phyloP scores from a whole-genome alignment of 2,329 filamentous ascomycete genomes.

The Purpureocillium takamizusanense region DNA sequence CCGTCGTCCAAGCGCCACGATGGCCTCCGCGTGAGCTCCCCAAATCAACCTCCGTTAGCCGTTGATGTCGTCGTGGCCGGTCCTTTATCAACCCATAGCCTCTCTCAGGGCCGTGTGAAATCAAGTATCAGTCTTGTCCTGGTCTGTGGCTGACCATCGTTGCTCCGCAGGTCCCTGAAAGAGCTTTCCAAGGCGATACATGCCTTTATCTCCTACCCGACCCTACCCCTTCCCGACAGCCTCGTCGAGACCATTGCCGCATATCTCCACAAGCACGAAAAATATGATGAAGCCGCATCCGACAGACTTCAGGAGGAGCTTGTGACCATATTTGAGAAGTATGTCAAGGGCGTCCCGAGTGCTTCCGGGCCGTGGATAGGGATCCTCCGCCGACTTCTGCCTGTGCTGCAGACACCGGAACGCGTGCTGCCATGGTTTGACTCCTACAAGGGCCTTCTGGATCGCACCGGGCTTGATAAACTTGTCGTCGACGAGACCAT shows the following conservation, averaged over 20 bases:
- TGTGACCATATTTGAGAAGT: constrained; percentile 54
- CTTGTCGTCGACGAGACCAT: constrained; percentile 55
- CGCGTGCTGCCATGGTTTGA: constrained; percentile 67
- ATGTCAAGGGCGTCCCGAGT: constrained; percentile 46
- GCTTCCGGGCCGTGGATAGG: constrained; percentile 61
- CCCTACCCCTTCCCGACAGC: constrained; percentile 57
- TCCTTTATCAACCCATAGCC: too few species aligned
- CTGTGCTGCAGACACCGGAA: constrained; percentile 52
- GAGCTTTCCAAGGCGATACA: constrained; percentile 51
- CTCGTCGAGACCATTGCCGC: constrained; percentile 51
- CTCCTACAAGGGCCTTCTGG: constrained; percentile 21
- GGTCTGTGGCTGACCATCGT: too few species aligned
- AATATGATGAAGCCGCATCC: constrained; percentile 58
- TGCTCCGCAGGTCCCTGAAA: constrained; percentile 40
- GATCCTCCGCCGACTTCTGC: constrained; percentile 54
- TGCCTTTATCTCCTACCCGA: constrained; percentile 37
- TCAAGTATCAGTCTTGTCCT: too few species aligned
- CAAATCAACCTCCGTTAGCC: too few species aligned
- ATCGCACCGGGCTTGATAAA: constrained; percentile 52
- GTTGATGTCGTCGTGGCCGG: too few species aligned
- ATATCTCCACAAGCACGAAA: constrained; percentile 60
- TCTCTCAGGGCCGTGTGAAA: too few species aligned
- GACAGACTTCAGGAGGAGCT: constrained; percentile 69
- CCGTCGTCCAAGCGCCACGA: constrained; percentile 5
- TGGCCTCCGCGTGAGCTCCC: constrained; percentile 17